phyloP scores from a whole-genome alignment of 1,284 basidiomycete species.

The Irpex lacteus region DNA sequence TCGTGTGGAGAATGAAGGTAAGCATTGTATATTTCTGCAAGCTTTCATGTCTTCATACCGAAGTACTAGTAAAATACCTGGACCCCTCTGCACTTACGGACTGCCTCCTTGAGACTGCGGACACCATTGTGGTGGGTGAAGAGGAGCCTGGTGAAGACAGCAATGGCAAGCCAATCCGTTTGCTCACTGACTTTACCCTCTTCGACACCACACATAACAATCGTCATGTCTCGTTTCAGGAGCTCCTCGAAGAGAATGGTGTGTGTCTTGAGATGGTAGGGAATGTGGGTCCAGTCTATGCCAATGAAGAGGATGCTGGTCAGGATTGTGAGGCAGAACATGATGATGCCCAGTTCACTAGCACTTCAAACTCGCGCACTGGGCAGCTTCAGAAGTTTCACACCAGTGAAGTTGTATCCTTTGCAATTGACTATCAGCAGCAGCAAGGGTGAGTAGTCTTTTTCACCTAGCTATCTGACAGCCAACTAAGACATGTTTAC shows the following conservation, averaged over 20 bases:
- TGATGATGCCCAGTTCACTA: neutral
- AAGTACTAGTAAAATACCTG: neutral
- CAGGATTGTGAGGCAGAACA: conserved; percentile 27
- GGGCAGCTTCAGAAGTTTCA: conserved; percentile 29
- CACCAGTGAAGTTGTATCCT: conserved; percentile 32
- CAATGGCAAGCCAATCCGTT: conserved; percentile 32
- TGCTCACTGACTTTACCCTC: conserved; percentile 37
- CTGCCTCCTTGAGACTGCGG: conserved; percentile 6
- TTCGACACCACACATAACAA: conserved; percentile 32
- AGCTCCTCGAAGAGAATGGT: conserved; percentile 22
- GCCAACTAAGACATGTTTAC: neutral
- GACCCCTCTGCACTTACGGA: neutral
- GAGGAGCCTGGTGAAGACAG: conserved; percentile 5
- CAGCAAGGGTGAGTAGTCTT: conserved; percentile 34
- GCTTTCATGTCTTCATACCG: neutral
- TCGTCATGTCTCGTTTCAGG: conserved; percentile 29
- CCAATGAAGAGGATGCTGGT: conserved; percentile 41
- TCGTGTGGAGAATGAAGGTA: neutral
- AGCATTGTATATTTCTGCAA: neutral
- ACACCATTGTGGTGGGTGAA: conserved; percentile 16
- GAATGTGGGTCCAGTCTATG: conserved; percentile 29
- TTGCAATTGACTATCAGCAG: conserved; percentile 34
- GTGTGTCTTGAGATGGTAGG: conserved; percentile 35
- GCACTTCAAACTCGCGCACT: neutral
- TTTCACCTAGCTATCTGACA: neutral